Conservation (phyloP, 192 early-diverging fungal genomes). For the Gamsiella multidivaricata region DNA sequence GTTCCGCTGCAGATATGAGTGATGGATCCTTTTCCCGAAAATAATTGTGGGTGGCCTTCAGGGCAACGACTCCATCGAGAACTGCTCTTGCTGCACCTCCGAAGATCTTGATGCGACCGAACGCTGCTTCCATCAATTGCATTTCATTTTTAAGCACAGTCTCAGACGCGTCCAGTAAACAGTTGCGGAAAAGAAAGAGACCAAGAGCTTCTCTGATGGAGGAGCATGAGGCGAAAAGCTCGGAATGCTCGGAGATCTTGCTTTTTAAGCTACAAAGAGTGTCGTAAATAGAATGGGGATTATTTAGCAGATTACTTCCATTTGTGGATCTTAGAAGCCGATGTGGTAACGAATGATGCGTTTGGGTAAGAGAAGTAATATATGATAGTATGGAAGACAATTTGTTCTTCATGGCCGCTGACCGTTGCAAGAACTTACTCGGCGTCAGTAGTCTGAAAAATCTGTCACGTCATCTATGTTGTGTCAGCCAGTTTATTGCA, state of each 20-base stretch:
- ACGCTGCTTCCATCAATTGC: conserved; percentile 21
- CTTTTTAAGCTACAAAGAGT: no score
- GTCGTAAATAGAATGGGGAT: conserved; percentile 28
- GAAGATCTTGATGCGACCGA: conserved; percentile 27
- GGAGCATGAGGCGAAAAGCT: conserved; percentile 30
- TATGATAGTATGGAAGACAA: no score
- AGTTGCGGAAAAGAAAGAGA: conserved; percentile 18
- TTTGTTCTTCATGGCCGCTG: no score
- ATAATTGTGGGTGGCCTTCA: background rate
- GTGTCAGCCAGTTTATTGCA: no score
- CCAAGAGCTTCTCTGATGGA: conserved; percentile 17
- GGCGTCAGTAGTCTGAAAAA: no score
- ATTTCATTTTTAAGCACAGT: conserved; percentile 19
- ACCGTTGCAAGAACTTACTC: no score
- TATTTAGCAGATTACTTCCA: no score
- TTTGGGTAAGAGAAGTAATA: no score
- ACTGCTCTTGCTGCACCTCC: conserved; percentile 8
- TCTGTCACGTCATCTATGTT: no score
- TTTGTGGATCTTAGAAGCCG: no score
- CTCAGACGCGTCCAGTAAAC: conserved; percentile 6
- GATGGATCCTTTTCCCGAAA: conserved; percentile 26
- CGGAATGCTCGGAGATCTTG: no score
- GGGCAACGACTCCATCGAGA: conserved; percentile 28
- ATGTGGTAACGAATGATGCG: no score
- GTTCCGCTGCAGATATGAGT: conserved; percentile 13